Evolutionary conservation across 2,329 filamentous ascomycete genomes (phyloP), one percentile per base, ranked within the genome.

Genomic region (Scedosporium boydii): DNA sequence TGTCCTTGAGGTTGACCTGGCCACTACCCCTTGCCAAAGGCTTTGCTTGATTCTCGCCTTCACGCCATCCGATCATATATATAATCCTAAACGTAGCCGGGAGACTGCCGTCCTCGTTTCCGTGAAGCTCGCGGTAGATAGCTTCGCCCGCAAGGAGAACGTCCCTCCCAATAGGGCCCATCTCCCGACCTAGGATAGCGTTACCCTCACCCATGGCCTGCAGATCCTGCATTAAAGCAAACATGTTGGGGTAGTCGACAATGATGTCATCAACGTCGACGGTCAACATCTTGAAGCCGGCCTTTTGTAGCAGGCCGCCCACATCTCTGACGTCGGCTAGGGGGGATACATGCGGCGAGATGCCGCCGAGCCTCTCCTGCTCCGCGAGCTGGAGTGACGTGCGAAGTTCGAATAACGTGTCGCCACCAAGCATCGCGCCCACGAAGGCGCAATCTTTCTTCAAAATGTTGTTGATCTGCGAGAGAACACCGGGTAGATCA

Each of bases 61-160:
- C 90, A 72, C 93, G 96, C 95, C 95, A 99, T 0, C 95, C 95
- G 75, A 99, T 99, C 93, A 98, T 97, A 74, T 95, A 96, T 65
- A 99, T 97, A 68, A 96, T 82, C 68, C 95, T 84, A 72, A 97
- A 99, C 0, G 95, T 99, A 1, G 95, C 95, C 0, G 95, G 95
- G 65, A 95, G 81, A 1, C 78, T 84, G 21, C 84, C 89, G 69
- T 90, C 88, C 53, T 87, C 82, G 69, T 96, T 92, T 18, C 90
- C 93, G 74, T 99, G 92, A 63, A 99, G 76, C 71, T 89, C 87
- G 58, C 86, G 83, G 73, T 99, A 99, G 63, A 99, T 96, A 48
- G 86, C 90, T 67, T 98, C 90, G 27, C 86, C 88, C 6, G 95
- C 95, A 51, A 97, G 77, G 64, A 99, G 76, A 9, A 97, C 91